Base-by-base conservation (phyloP, 306 rosid species). In the Ormosia emarginata region DNA sequence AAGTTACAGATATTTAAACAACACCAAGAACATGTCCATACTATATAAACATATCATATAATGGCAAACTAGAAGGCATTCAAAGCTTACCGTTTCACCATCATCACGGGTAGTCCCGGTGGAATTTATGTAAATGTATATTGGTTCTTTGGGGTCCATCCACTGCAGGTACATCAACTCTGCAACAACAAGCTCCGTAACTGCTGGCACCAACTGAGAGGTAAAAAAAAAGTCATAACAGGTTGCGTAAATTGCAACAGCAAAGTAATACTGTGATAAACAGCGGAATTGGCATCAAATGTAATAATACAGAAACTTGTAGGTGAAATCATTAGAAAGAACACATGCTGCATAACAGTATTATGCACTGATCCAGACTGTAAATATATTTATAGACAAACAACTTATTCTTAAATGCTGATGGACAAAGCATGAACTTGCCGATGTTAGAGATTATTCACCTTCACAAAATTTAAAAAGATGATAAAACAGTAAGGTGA, bases 141-240 rank as follows among this genome's bases (percentile, higher is more conserved):
- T 90, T 3, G 99, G 97, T 53, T 90, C 89, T 81, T 90, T 90
- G 56, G 94, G 92, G 83, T 90, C 94, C 93, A 85, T 85, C 91
- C 90, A 93, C 72, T 93, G 98, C 74, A 95, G 87, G 81, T 90
- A 95, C 98, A 95, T 89, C 94, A 95, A 79, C 80, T 95, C 91
- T 3, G 99, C 97, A 47, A 95, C 81, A 32, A 95, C 73, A 24
- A 95, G 98, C 90, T 95, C 99, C 0, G 98, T 92, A 72, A 95
- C 98, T 64, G 99, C 99, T 47, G 99, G 94, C 84, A 95, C 99
- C 82, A 95, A 91, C 99, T 95, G 97, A 90, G 59, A 82, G 15
- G 65, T 4, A 65, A 6, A 82, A 75, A 24, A 24, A 24, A 24
- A 24, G 24, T 24, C 24, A 24, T 24, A 24, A 70, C 56, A 46